These are phyloP conservation scores for Penicillium manginii DNA, from an alignment of 495 filamentous ascomycete genomes.

Conservation along the genomic window DNA sequence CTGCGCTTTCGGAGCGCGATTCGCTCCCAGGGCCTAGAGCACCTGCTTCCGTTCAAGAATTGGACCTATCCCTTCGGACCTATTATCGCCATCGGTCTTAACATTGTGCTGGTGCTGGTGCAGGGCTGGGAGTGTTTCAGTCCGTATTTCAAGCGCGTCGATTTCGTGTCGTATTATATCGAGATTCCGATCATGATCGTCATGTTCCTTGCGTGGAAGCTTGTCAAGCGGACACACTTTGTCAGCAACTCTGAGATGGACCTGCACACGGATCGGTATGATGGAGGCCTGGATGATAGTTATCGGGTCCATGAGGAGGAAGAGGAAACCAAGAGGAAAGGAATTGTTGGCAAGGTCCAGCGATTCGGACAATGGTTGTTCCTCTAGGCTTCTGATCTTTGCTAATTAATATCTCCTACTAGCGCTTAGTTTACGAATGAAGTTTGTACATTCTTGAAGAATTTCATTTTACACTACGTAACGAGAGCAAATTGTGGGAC, in stretches of 20 bases:
- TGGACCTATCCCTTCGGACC: conserved; percentile 64
- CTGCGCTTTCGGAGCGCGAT: conserved; percentile 62
- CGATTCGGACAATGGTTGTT: conserved; percentile 42
- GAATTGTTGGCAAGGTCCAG: conserved; percentile 26
- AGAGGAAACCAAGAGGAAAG: conserved; percentile 16
- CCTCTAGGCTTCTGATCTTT: conserved; percentile 15
- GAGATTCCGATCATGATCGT: conserved; percentile 54
- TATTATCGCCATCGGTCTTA: conserved; percentile 53
- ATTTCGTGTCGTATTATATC: conserved; percentile 57
- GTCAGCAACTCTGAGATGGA: conserved; percentile 50
- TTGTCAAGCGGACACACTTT: conserved; percentile 48
- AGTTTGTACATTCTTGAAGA: too few relatives aligned
- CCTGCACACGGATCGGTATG: conserved; percentile 56
- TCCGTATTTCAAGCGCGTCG: conserved; percentile 50
- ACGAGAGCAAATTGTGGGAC: too few relatives aligned
- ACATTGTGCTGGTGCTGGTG: conserved; percentile 58
- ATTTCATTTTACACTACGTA: too few relatives aligned
- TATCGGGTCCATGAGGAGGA: conserved; percentile 8
- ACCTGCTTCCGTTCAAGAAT: conserved; percentile 64
- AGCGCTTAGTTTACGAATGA: too few relatives aligned
- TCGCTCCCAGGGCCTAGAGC: conserved; percentile 55
- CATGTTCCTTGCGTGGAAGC: conserved; percentile 57
- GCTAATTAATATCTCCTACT: neutral
- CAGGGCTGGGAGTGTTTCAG: conserved; percentile 65
- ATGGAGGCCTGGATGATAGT: conserved; percentile 12